Conservation (phyloP, 345 rosid genomes). For the Nasturtium officinale region DNA sequence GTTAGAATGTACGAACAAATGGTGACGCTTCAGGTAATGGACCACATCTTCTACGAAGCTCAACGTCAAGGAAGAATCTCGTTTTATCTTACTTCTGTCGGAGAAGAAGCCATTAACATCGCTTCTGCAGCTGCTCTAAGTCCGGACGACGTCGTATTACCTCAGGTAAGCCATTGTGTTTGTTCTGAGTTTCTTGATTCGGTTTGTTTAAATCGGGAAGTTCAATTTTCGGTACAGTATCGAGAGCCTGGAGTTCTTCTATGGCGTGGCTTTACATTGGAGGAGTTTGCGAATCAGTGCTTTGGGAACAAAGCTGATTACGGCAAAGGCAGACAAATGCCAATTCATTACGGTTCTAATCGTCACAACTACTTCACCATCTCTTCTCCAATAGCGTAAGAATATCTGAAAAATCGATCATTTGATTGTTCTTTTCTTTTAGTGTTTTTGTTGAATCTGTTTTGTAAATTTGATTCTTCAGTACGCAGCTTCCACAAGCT, state of each 20-base stretch:
- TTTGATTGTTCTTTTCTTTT: neutral
- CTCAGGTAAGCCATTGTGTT: slow-evolving; percentile 52
- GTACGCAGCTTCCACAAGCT: slow-evolving; percentile 85
- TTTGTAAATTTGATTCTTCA: slow-evolving; percentile 32
- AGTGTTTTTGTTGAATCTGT: slow-evolving; percentile 1
- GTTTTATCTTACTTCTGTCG: slow-evolving; percentile 63
- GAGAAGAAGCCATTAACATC: slow-evolving; percentile 80
- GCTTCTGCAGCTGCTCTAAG: slow-evolving; percentile 80
- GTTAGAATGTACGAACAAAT: slow-evolving; percentile 63
- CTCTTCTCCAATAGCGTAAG: slow-evolving; percentile 80
- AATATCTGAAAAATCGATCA: neutral
- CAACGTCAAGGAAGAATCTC: slow-evolving; percentile 87
- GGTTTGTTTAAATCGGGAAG: neutral
- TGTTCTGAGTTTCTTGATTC: neutral
- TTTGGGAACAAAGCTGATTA: slow-evolving; percentile 69
- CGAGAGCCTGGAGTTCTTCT: slow-evolving; percentile 74
- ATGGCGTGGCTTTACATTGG: slow-evolving; percentile 80
- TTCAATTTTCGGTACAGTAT: slow-evolving; percentile 46
- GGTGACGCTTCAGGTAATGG: slow-evolving; percentile 81
- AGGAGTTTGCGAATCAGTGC: slow-evolving; percentile 72
- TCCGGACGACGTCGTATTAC: slow-evolving; percentile 60
- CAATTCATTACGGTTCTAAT: slow-evolving; percentile 75
- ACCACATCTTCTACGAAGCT: slow-evolving; percentile 69
- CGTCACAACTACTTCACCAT: slow-evolving; percentile 68
- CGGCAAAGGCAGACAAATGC: slow-evolving; percentile 91